Base-by-base conservation (phyloP, 495 filamentous ascomycete species). In the Bathelium albidoporum region DNA sequence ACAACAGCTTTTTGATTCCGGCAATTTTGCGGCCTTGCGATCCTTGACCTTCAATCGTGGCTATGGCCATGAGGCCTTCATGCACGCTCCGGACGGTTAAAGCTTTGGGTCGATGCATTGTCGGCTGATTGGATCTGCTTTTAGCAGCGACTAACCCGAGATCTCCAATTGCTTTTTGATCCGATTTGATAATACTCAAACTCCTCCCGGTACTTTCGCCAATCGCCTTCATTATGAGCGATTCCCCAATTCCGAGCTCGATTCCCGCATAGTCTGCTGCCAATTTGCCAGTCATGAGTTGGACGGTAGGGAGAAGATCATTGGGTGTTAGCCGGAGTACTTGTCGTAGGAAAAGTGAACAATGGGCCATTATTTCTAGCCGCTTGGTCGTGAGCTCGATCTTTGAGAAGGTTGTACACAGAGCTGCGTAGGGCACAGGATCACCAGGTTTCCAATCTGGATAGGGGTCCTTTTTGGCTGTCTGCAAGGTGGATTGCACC, bases 201-300 rank as follows among this genome's bases (percentile, higher is more conserved):
- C 87, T 94, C 61, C 95, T 87, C 5, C 94, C 94, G 1, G 94
- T 97, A 59, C 85, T 87, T 77, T 98, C 92, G 16, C 91, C 91
- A 70, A 98, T 96, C 18, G 94, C 89, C 70, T 97, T 98, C 91
- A 98, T 97, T 69, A 98, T 95, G 52, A 98, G 73, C 16, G 91
- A 96, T 77, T 98, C 94, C 49, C 94, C 94, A 71, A 98, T 97
- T 32, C 94, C 94, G 20, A 98, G 79, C 74, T 98, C 94, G 62
- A 98, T 89, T 22, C 94, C 94, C 28, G 92, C 87, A 70, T 96
- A 98, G 71, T 98, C 94, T 1, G 94, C 92, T 14, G 94, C 94
- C 36, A 98, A 84, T 70, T 97, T 97, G 74, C 96, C 96, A 76
- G 94, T 91, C 92, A 97, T 97, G 22, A 98, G 85, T 60, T 93